A percentile compares a stretch with the other conserved stretches of the same genome.
phyloP scores from a whole-genome alignment of 2,329 filamentous ascomycete genomes.

The Colletotrichum camelliae region DNA sequence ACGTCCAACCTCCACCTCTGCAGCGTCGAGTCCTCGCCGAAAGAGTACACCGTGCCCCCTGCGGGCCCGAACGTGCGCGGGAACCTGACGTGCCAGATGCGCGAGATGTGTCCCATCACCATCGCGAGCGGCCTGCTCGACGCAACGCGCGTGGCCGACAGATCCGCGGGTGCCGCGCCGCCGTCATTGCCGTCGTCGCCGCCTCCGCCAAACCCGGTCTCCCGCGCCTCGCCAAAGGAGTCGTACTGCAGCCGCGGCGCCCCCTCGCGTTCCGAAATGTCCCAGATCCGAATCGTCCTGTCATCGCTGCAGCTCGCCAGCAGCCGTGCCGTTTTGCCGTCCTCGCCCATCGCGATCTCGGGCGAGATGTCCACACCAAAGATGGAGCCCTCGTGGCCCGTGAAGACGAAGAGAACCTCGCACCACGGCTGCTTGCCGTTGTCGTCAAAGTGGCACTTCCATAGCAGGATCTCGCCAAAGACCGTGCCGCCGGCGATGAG shows the following conservation, averaged over 20 bases:
- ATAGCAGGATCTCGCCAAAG: constrained; percentile 92
- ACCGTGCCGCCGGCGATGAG: constrained; percentile 89
- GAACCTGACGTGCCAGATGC: constrained; percentile 89
- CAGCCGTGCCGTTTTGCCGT: constrained; percentile 57
- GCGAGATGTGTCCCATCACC: constrained; percentile 84
- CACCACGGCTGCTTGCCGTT: constrained; percentile 24
- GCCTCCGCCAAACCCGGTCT: constrained; percentile 68
- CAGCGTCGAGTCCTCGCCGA: constrained; percentile 83
- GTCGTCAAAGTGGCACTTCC: constrained; percentile 66
- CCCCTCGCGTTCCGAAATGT: constrained; percentile 64
- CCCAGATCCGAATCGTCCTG: constrained; percentile 86
- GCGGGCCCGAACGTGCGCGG: constrained; percentile 34
- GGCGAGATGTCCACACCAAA: constrained; percentile 86
- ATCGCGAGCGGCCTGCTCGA: constrained; percentile 63
- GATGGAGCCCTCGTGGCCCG: constrained; percentile 87
- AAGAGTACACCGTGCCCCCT: constrained; percentile 68
- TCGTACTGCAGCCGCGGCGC: constrained; percentile 26
- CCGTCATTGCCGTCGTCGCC: not conserved
- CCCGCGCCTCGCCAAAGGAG: constrained; percentile 43
- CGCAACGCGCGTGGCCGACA: constrained; percentile 28
- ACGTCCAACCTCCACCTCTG: constrained; percentile 71
- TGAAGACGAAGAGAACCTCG: constrained; percentile 59
- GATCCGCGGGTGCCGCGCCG: constrained; percentile 29
- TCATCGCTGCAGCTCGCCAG: constrained; percentile 95
- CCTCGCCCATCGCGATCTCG: constrained; percentile 40